Evolutionary conservation across 345 rosid species (phyloP).

Genomic region (Physaria fendleri): DNA sequence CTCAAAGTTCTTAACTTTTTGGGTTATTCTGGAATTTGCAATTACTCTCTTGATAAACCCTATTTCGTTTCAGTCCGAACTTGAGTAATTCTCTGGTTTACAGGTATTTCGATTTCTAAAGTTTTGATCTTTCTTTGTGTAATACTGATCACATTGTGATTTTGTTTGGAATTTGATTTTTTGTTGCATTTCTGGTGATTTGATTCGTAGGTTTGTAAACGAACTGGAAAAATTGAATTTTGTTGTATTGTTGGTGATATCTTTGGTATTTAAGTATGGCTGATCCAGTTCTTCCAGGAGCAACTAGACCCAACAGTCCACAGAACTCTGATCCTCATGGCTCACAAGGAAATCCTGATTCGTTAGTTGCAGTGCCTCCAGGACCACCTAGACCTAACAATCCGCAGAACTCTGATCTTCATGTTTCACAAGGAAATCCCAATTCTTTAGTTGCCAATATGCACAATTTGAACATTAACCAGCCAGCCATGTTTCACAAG

Average conservation of each 20-base stretch:
- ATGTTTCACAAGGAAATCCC: conserved; percentile 39
- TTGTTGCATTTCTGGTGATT: not conserved
- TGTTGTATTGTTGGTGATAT: no score
- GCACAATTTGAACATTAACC: conserved; percentile 59
- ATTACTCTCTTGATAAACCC: conserved; percentile 6
- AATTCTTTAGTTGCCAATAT: conserved; percentile 45
- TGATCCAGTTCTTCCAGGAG: no score
- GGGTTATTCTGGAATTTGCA: no score
- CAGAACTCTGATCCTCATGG: no score
- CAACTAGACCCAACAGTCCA: no score
- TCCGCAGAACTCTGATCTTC: conserved; percentile 33
- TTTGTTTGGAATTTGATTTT: not conserved
- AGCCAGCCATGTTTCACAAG: conserved; percentile 45
- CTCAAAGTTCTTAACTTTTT: no score
- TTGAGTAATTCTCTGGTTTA: conserved; percentile 5
- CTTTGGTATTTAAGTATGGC: conserved; percentile 41
- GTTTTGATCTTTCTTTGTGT: not conserved
- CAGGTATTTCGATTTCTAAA: conserved; percentile 3
- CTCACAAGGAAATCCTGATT: no score
- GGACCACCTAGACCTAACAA: conserved; percentile 69
- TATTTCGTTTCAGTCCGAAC: not conserved
- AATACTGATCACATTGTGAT: no score
- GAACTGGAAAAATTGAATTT: not conserved
- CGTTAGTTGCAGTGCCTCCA: no score
- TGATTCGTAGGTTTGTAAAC: not conserved